phyloP scores from a whole-genome alignment of 441 rosid species.

The Populus hybrid region DNA sequence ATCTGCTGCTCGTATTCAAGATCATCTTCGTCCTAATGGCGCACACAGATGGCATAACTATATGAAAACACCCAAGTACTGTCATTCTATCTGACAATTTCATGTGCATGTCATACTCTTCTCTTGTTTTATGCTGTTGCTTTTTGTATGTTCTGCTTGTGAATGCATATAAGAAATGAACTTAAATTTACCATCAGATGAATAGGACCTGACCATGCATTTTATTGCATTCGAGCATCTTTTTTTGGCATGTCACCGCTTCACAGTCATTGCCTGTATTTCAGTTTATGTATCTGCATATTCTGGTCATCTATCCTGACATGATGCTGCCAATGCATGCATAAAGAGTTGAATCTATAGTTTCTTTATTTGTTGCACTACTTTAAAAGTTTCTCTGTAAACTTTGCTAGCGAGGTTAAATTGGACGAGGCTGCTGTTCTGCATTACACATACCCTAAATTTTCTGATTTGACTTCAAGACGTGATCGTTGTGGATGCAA shows the following conservation, averaged over 20 bases:
- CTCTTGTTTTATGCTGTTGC: not conserved
- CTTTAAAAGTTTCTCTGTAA: conserved; percentile 7
- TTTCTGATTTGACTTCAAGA: conserved; percentile 95
- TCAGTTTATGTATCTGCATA: not conserved
- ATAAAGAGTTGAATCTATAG: not conserved
- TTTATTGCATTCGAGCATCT: not conserved
- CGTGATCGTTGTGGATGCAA: conserved; percentile 99
- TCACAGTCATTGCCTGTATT: not conserved
- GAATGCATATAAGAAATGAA: not conserved
- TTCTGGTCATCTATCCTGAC: not conserved
- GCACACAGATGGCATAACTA: too few relatives aligned
- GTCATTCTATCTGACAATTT: conserved; percentile 3
- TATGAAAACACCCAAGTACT: too few relatives aligned
- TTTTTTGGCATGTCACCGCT: not conserved
- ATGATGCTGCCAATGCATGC: not conserved
- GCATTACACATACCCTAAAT: conserved; percentile 81
- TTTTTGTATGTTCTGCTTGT: not conserved
- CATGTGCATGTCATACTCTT: not conserved
- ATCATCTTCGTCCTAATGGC: too few relatives aligned
- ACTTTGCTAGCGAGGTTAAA: conserved; percentile 57
- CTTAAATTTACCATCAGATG: not conserved
- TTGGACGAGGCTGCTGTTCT: conserved; percentile 84
- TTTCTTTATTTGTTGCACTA: not conserved
- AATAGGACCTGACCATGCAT: not conserved
- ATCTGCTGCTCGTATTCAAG: too few relatives aligned